A percentile compares a stretch with the other conserved stretches of the same genome.
These are phyloP conservation scores for Leucocoprinus sp. DNA, from an alignment of 768 basidiomycete genomes.

Conservation along the genomic window DNA sequence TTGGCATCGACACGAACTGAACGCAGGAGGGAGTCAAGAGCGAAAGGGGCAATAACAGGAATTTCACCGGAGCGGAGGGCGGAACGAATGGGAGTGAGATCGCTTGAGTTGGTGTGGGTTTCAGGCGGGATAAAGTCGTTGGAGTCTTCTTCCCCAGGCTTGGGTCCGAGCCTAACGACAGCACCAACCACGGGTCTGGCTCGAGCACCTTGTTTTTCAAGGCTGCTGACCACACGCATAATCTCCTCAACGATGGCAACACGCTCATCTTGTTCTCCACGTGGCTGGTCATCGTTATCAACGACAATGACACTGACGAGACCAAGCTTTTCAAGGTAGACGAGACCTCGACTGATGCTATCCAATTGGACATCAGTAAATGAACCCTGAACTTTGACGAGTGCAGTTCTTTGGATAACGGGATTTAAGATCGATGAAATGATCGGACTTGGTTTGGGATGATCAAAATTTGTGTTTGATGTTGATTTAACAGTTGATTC, in stretches of 20 bases:
- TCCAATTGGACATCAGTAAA: conserved; percentile 90
- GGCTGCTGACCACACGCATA: conserved; percentile 72
- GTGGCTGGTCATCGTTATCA: conserved; percentile 71
- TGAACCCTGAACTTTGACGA: conserved; percentile 96
- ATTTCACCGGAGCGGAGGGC: conserved; percentile 93
- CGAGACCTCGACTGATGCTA: conserved; percentile 88
- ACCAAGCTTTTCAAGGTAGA: conserved; percentile 93
- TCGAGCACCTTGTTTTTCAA: conserved; percentile 79
- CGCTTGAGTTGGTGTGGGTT: conserved; percentile 72
- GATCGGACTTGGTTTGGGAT: conserved; percentile 42
- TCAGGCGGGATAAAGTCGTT: conserved; percentile 45
- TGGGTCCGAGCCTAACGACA: conserved; percentile 77
- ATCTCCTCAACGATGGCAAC: conserved; percentile 65
- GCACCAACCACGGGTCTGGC: conserved; percentile 87
- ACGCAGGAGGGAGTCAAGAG: conserved; percentile 84
- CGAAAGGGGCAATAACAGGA: conserved; percentile 90
- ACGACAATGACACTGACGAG: conserved; percentile 93
- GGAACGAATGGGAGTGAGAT: conserved; percentile 78
- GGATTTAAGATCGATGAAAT: conserved; percentile 80
- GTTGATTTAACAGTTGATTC: conserved; percentile 24
- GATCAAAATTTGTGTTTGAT: conserved; percentile 23
- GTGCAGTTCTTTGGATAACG: conserved; percentile 74
- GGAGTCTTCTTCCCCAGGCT: conserved; percentile 38
- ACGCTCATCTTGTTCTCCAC: conserved; percentile 66
- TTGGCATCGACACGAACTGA: conserved; percentile 82